Conservation (phyloP, 2,329 filamentous ascomycete genomes). For the Atkinsonella hypoxylon region DNA sequence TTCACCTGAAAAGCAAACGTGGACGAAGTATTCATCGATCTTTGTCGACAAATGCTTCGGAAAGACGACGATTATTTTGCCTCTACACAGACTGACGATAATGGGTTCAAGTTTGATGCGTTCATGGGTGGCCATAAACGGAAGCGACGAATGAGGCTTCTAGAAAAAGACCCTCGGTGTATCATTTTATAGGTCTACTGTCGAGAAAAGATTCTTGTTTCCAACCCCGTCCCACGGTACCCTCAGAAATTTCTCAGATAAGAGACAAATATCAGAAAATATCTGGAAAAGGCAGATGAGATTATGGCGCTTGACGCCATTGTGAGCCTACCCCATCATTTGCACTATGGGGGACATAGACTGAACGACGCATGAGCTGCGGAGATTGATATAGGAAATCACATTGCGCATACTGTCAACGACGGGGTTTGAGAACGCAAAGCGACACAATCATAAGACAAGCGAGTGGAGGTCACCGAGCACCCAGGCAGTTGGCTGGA, state of each 20-base stretch:
- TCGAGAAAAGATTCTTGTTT: neutral
- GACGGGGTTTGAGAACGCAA: no score
- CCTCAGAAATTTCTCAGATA: neutral
- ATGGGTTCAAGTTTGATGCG: conserved; percentile 28
- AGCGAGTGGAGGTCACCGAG: no score
- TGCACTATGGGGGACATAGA: no score
- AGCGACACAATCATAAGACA: no score
- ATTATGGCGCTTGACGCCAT: no score
- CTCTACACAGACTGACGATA: conserved; percentile 23
- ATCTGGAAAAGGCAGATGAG: no score
- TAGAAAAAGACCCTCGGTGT: conserved; percentile 25
- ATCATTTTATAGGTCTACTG: conserved; percentile 22
- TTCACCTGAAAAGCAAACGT: conserved; percentile 51
- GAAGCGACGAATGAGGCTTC: conserved; percentile 17
- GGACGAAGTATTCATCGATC: conserved; percentile 77
- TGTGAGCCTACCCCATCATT: no score
- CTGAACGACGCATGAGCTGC: no score
- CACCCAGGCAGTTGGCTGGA: neutral
- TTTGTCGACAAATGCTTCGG: conserved; percentile 72
- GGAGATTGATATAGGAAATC: no score
- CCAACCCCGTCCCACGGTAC: neutral
- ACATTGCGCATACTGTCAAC: no score
- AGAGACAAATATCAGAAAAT: neutral
- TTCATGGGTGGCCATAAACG: conserved; percentile 16
- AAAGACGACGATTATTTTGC: conserved; percentile 45